Base-by-base conservation (phyloP, 441 rosid species). In the Theobroma grandiflorum region DNA sequence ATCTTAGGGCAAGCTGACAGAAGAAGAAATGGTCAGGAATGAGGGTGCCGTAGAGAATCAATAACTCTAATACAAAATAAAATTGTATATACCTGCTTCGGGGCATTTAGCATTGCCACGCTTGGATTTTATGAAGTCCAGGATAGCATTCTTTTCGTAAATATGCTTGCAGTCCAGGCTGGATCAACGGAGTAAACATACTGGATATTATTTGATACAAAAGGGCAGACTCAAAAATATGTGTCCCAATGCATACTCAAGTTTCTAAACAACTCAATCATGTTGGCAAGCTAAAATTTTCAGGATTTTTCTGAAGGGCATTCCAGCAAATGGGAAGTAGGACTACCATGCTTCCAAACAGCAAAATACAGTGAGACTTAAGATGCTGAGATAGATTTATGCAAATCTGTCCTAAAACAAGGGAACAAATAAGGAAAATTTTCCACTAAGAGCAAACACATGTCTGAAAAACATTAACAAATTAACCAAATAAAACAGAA, bases 91-190 rank as follows among this genome's bases (percentile, higher is more conserved):
- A 94, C 99, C 99, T 87, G 97, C 86, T 66, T 91, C 83, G 3
- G 97, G 97, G 86, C 99, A 95, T 68, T 59, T 78, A 52, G 82
- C 85, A 77, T 78, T 80, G 52, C 77, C 82, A 37, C 15, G 50
- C 33, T 69, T 84, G 65, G 78, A 77, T 84, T 61, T 80, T 76
- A 94, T 90, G 86, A 90, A 84, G 47, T 58, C 75, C 87, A 88
- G 78, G 79, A 97, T 82, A 47, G 87, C 91, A 16, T 79, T 75
- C 83, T 91, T 90, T 37, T 94, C 98, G 42, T 94, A 95, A 14
- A 97, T 80, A 83, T 97, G 99, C 90, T 87, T 91, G 98, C 99
- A 95, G 26, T 88, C 94, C 89, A 84, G 57, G 81, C 99, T 95
- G 89, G 87, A 80, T 70, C 70, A 69, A 61, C 35, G 81, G 64